Conservation (phyloP, 2,329 filamentous ascomycete genomes). For the Elsinoe batatas region DNA sequence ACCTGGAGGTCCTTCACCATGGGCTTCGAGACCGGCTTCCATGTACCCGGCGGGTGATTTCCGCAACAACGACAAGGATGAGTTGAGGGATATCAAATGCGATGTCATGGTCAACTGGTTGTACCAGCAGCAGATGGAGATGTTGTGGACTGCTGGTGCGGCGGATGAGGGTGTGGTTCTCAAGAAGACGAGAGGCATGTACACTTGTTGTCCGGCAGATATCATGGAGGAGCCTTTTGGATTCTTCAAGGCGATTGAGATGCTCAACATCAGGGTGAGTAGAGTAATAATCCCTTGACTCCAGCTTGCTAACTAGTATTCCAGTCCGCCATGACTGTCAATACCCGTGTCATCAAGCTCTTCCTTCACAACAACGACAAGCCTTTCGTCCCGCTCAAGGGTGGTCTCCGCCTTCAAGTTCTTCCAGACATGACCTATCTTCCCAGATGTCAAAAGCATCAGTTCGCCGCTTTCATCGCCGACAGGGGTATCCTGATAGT, state of each 20-base stretch:
- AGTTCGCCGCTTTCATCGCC: constrained; percentile 55
- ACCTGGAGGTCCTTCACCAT: constrained; percentile 5
- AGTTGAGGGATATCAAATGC: constrained; percentile 45
- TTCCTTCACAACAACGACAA: constrained; percentile 43
- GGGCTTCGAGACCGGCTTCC: constrained; percentile 26
- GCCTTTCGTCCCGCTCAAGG: constrained; percentile 49
- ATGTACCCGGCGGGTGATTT: constrained; percentile 27
- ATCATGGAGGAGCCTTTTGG: constrained; percentile 37
- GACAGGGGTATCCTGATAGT: constrained; percentile 50
- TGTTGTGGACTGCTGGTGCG: constrained; percentile 39
- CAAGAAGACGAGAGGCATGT: constrained; percentile 43
- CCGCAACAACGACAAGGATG: constrained; percentile 33
- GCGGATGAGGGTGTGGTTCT: constrained; percentile 47
- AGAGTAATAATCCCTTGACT: background rate
- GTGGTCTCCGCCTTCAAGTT: constrained; percentile 53
- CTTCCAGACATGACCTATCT: constrained; percentile 48
- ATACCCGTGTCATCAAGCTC: constrained; percentile 53
- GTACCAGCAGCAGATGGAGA: constrained; percentile 51
- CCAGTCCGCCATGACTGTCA: constrained; percentile 58
- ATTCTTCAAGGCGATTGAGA: constrained; percentile 41
- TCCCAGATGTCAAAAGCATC: constrained; percentile 52
- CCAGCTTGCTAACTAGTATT: constrained; percentile 6
- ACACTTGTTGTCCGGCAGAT: constrained; percentile 42
- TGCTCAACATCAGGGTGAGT: constrained; percentile 46
- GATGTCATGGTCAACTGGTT: constrained; percentile 57